A percentile compares a stretch with the other conserved stretches of the same genome.
Conservation (phyloP, 345 rosid genomes). For the Euphorbia lathyris region DNA sequence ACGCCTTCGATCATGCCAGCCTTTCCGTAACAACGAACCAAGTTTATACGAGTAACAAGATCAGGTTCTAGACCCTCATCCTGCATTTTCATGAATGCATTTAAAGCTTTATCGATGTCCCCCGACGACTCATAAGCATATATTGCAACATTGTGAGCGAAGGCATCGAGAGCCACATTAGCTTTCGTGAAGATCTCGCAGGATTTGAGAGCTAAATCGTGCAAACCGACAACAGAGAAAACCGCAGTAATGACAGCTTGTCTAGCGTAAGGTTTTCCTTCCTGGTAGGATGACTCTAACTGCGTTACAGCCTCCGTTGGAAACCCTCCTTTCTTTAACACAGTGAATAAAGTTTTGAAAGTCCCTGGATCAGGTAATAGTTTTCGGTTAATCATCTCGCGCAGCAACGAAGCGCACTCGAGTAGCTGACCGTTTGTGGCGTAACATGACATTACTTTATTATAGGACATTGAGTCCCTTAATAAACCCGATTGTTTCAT, state of each 20-base stretch:
- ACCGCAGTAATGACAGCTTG: slow-evolving; percentile 55
- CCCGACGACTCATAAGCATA: slow-evolving; percentile 61
- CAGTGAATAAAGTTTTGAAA: slow-evolving; percentile 55
- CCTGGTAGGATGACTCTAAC: slow-evolving; percentile 58
- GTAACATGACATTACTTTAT: slow-evolving; percentile 73
- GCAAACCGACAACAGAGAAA: slow-evolving; percentile 68
- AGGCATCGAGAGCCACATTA: slow-evolving; percentile 39
- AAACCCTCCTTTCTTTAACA: slow-evolving; percentile 67
- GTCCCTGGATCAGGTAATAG: slow-evolving; percentile 65
- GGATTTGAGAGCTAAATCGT: slow-evolving; percentile 48
- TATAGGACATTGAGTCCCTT: slow-evolving; percentile 58
- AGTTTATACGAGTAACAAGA: slow-evolving; percentile 54
- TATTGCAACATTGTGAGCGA: slow-evolving; percentile 67
- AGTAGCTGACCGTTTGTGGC: slow-evolving; percentile 62
- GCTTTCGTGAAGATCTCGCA: slow-evolving; percentile 46
- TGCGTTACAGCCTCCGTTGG: slow-evolving; percentile 71
- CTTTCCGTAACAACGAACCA: slow-evolving; percentile 68
- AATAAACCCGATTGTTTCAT: slow-evolving; percentile 67
- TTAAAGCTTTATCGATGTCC: slow-evolving; percentile 59
- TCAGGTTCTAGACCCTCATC: slow-evolving; percentile 79
- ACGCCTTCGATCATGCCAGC: slow-evolving; percentile 88
- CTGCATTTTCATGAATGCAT: slow-evolving; percentile 69
- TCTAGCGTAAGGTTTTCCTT: slow-evolving; percentile 62
- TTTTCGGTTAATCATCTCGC: slow-evolving; percentile 61
- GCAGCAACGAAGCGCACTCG: slow-evolving; percentile 63